Percentiles rank a stretch among this genome's conserved stretches.
Evolutionary conservation across 768 basidiomycete genomes (phyloP).

Genomic region (Mycena epipterygia): DNA sequence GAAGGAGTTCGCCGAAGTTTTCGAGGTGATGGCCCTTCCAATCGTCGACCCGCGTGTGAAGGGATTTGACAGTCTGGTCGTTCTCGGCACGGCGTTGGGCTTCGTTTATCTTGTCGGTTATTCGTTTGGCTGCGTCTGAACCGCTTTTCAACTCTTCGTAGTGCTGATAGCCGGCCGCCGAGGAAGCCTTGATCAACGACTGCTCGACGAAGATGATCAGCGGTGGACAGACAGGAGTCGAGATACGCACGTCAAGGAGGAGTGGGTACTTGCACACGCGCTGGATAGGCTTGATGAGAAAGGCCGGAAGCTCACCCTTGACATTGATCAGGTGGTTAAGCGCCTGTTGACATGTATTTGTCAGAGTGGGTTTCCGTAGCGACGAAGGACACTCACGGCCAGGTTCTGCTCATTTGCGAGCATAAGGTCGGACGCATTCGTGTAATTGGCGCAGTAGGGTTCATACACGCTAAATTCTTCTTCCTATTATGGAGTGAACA

Average conservation of each 20-base stretch:
- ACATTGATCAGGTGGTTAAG: constrained; percentile 89
- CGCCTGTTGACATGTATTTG: constrained; percentile 67
- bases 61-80: constrained; percentile 87
- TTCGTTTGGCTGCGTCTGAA: constrained; percentile 88
- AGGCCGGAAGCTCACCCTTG: constrained; percentile 93
- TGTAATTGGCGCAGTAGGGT: constrained; percentile 97
- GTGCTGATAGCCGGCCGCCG: constrained; percentile 72
- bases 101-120: constrained; percentile 97
- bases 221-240: constrained; percentile 25
- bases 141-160: constrained; percentile 89
- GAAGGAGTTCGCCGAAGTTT: constrained; percentile 93
- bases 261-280: constrained; percentile 99
- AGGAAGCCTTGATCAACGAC: constrained; percentile 84
- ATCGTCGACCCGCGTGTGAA: constrained; percentile 91
- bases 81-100: constrained; percentile 94
- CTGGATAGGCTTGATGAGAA: constrained; percentile 99
- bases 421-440: constrained; percentile 87
- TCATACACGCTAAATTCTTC: constrained; percentile 96
- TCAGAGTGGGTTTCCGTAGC: constrained; percentile 49
- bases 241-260: constrained; percentile 82
- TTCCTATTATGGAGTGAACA: constrained; percentile 77
- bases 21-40: constrained; percentile 99
- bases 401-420: constrained; percentile 89
- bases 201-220: constrained; percentile 44
- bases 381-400: constrained; percentile 67